Percentiles rank a stretch among this genome's conserved stretches.
Conservation (phyloP, 108 stramenopile species). For the Cyclotella baltica region DNA sequence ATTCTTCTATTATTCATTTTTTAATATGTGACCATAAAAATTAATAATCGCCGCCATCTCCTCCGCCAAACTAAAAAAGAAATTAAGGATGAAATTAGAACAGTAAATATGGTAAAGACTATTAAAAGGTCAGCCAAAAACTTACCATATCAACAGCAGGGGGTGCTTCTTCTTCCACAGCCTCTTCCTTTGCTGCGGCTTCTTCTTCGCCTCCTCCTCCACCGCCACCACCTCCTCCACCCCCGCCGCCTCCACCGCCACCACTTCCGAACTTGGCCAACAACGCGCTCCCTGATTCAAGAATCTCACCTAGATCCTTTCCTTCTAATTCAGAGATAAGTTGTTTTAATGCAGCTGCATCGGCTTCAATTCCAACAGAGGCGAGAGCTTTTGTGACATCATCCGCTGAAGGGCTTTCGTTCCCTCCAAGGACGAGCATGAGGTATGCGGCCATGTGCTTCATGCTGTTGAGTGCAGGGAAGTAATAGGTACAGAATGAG, state of each 20-base stretch:
- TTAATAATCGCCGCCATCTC: constrained; percentile 83
- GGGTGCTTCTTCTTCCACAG: constrained; percentile 75
- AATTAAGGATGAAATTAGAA: not conserved
- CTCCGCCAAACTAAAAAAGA: constrained; percentile 57
- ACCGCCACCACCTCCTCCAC: constrained; percentile 64
- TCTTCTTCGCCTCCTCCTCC: constrained; percentile 69
- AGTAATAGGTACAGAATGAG: not conserved
- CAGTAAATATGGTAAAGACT: too few relatives aligned
- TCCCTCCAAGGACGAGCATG: constrained; percentile 94
- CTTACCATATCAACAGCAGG: constrained; percentile 66
- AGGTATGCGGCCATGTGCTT: constrained; percentile 97
- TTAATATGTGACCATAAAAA: constrained; percentile 6
- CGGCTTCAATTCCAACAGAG: constrained; percentile 91
- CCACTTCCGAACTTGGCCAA: constrained; percentile 96
- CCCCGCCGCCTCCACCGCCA: constrained; percentile 89
- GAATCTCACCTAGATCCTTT: constrained; percentile 92
- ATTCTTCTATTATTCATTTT: not conserved
- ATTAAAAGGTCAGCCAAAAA: not conserved
- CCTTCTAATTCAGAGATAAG: constrained; percentile 93
- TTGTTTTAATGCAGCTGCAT: constrained; percentile 68
- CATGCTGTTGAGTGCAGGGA: constrained; percentile 74
- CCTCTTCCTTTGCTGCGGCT: constrained; percentile 61
- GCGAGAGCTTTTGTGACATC: constrained; percentile 92
- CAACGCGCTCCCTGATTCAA: constrained; percentile 81
- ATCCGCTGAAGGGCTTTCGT: constrained; percentile 91